Evolutionary conservation across 2,329 filamentous ascomycete genomes (phyloP).

Genomic region (Nemania abortiva): DNA sequence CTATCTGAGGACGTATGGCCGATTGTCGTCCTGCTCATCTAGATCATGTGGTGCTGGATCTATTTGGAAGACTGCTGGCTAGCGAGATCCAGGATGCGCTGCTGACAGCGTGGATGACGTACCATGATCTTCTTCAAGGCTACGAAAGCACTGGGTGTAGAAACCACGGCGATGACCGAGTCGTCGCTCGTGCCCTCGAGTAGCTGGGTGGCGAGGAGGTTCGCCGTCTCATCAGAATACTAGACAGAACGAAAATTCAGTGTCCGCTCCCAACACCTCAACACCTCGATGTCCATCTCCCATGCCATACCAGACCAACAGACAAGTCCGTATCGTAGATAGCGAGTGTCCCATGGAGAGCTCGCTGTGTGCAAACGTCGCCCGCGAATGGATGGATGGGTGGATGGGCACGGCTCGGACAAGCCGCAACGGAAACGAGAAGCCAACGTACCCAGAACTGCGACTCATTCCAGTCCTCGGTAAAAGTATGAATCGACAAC

Average conservation of each 20-base stretch:
- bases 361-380: background rate
- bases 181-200: conserved; percentile 69
- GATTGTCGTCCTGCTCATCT: background rate
- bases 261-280: too few species aligned
- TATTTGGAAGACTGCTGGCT: too few species aligned
- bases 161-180: conserved; percentile 75
- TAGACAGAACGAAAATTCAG: conserved; percentile 47
- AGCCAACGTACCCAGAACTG: conserved; percentile 78
- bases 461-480: conserved; percentile 84
- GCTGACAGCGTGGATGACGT: conserved; percentile 41
- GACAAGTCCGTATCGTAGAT: too few species aligned
- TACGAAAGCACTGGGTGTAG: conserved; percentile 81
- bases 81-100: background rate
- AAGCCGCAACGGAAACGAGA: background rate
- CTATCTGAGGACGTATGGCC: background rate
- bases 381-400: background rate
- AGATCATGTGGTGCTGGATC: too few species aligned
- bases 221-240: conserved; percentile 80
- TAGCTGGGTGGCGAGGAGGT: conserved; percentile 71
- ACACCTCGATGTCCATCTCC: too few species aligned
- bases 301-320: too few species aligned
- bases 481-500: conserved; percentile 76
- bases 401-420: background rate
- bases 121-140: conserved; percentile 78
- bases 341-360: background rate